Conservation (phyloP, 768 basidiomycete species). For the Exsudoporus frostii region DNA sequence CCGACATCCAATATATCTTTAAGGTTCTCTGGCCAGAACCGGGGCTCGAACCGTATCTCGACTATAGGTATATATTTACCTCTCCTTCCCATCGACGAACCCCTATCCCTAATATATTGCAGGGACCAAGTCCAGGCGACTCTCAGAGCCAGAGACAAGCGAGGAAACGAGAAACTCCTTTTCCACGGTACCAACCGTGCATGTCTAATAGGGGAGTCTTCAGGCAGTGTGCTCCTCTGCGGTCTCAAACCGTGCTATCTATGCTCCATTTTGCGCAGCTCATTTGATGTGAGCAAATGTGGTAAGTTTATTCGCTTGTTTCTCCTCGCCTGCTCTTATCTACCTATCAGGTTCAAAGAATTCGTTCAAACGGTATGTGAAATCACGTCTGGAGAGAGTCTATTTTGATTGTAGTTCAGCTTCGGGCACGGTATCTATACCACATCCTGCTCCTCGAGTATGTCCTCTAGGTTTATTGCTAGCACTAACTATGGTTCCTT, state of each 20-base stretch:
- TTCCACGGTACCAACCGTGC: conserved; percentile 67
- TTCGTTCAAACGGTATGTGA: conserved; percentile 46
- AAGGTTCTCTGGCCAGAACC: conserved; percentile 47
- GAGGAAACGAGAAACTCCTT: conserved; percentile 54
- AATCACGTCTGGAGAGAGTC: neutral
- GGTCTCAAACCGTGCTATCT: conserved; percentile 47
- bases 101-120: conserved; percentile 2
- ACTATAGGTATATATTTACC: conserved; percentile 40
- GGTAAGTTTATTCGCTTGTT: conserved; percentile 36
- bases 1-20: conserved; percentile 48
- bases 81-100: conserved; percentile 20
- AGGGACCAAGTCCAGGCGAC: conserved; percentile 28
- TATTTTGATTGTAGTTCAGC: conserved; percentile 29
- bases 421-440: conserved; percentile 73
- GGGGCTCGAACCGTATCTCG: conserved; percentile 42
- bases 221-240: conserved; percentile 46
- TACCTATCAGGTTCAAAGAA: conserved; percentile 47
- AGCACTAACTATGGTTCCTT: neutral
- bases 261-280: conserved; percentile 54
- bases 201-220: conserved; percentile 56
- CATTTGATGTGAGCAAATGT: conserved; percentile 58
- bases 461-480: conserved; percentile 13
- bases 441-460: conserved; percentile 64
- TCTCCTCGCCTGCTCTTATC: conserved; percentile 8
- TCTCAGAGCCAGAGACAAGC: conserved; percentile 26